Percentiles rank a stretch among this genome's conserved stretches.
phyloP scores from a whole-genome alignment of 768 basidiomycete genomes.

The Mycena filopes region DNA sequence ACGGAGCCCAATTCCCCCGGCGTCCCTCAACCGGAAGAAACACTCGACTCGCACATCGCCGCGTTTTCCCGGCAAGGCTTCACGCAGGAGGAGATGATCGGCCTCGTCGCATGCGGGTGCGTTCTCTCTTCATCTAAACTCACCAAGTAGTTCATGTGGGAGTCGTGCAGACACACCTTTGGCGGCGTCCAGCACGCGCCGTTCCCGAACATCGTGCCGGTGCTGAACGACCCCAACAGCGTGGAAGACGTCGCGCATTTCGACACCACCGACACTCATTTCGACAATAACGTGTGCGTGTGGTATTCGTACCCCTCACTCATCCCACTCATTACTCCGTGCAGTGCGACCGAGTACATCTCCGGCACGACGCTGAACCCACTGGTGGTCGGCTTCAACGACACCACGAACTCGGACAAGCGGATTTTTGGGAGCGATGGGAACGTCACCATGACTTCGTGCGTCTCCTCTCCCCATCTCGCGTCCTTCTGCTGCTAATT shows the following conservation, averaged over 20 bases:
- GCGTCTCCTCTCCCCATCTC: background rate
- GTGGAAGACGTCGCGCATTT: background rate
- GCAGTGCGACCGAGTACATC: background rate
- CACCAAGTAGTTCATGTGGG: no score
- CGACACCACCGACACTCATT: background rate
- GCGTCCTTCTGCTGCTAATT: background rate
- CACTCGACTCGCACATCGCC: background rate
- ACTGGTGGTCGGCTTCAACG: no score
- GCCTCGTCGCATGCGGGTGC: slow-evolving; percentile 1
- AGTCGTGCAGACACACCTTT: slow-evolving; percentile 3
- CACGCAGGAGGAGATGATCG: background rate
- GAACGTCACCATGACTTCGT: slow-evolving; percentile 15
- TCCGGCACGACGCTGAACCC: background rate
- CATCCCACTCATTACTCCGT: background rate
- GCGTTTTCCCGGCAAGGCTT: background rate
- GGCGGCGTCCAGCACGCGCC: slow-evolving; percentile 1
- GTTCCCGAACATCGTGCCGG: background rate
- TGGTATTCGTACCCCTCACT: background rate
- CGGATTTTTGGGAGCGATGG: background rate
- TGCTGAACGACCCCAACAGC: background rate
- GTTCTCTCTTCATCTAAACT: background rate
- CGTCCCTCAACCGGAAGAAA: background rate
- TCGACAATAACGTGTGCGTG: background rate
- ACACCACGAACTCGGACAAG: no score
- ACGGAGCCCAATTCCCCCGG: background rate